phyloP scores from a whole-genome alignment of 768 basidiomycete species.

The Amanita exitialis region DNA sequence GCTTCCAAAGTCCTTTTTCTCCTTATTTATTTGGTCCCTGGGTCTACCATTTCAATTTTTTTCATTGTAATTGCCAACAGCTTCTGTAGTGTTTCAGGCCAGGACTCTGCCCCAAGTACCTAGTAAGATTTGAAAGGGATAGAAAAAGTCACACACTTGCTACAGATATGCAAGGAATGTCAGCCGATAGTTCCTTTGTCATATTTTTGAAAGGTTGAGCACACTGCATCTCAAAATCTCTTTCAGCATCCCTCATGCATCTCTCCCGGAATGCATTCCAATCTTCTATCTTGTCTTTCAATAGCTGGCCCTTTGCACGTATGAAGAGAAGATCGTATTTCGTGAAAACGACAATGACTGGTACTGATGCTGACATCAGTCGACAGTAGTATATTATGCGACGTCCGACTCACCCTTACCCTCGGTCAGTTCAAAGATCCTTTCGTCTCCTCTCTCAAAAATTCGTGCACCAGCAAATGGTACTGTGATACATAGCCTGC shows the following conservation, averaged over 20 bases:
- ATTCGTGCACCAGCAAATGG: background rate
- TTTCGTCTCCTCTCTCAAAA: background rate
- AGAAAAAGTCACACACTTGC: background rate
- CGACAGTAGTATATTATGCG: background rate
- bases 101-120: background rate
- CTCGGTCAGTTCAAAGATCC: background rate
- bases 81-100: background rate
- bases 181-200: no score
- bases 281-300: background rate
- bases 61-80: background rate
- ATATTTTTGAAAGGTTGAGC: background rate
- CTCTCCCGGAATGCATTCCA: background rate
- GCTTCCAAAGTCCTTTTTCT: no score
- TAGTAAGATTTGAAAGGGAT: background rate
- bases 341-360: background rate
- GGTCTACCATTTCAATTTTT: slow-evolving; percentile 7
- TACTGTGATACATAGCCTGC: background rate
- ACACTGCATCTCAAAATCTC: background rate
- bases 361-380: background rate
- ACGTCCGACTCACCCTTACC: background rate
- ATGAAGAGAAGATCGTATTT: background rate
- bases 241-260: background rate
- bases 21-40: no score
- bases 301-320: background rate
- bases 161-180: background rate